Conservation (phyloP, 305 asterid genomes). For the Plantago lanceolata region DNA sequence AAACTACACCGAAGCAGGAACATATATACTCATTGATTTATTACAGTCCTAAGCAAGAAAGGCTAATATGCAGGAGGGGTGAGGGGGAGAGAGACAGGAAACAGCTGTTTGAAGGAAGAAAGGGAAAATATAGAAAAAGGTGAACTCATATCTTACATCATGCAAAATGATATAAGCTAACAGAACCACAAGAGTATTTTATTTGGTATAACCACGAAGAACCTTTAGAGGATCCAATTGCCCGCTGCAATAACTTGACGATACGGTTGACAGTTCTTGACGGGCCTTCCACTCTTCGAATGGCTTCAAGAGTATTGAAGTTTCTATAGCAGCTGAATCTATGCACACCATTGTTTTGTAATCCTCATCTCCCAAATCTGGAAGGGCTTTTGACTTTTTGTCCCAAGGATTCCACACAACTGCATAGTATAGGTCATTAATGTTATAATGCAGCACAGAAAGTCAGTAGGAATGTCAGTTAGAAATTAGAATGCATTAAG, state of each 20-base stretch:
- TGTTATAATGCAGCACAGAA: conserved; percentile 23
- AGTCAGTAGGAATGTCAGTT: background rate
- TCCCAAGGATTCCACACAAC: conserved; percentile 97
- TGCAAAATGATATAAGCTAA: conserved; percentile 26
- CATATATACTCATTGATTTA: background rate
- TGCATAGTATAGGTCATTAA: conserved; percentile 28
- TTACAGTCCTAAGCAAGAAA: background rate
- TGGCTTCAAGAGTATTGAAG: conserved; percentile 63
- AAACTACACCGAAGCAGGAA: background rate
- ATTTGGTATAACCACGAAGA: conserved; percentile 53
- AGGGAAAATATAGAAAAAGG: background rate
- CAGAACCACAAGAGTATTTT: conserved; percentile 13
- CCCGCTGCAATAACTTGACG: conserved; percentile 89
- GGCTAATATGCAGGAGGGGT: background rate
- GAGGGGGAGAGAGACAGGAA: conserved; percentile 7
- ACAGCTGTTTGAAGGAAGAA: conserved; percentile 44
- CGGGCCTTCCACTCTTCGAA: conserved; percentile 86
- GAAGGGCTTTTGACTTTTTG: conserved; percentile 69
- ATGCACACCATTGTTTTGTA: conserved; percentile 70
- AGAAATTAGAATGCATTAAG: conserved; percentile 5
- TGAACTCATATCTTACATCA: conserved; percentile 29
- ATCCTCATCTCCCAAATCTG: conserved; percentile 74
- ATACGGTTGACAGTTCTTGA: conserved; percentile 67
- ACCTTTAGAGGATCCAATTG: conserved; percentile 74
- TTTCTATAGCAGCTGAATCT: conserved; percentile 73